Evolutionary conservation across 345 rosid species (phyloP), one percentile per base, ranked within the genome.

Genomic region (Eucalyptus coolabah): DNA sequence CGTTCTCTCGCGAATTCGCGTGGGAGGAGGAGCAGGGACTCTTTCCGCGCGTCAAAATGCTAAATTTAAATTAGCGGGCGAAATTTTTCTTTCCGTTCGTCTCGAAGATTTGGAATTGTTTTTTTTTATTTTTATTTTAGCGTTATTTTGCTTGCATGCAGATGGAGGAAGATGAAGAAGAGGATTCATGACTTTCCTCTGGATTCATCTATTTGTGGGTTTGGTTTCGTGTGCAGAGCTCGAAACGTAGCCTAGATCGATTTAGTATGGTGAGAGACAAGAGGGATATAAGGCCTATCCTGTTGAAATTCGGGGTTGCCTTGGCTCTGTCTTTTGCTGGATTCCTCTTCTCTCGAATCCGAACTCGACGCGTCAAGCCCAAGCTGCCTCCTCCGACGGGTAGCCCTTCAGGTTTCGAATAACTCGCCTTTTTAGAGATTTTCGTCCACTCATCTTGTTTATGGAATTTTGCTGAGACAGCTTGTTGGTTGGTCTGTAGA

Each of bases 281-380:
- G 44, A 90, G 90, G 88, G 95, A 93, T 86, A 54, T 98, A 60
- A 95, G 90, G 88, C 92, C 95, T n/a, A 28, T 95, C 82, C 88
- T 96, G 87, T 60, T 96, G 88, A 93, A 94, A 89, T 44, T 97
- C 87, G 99, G 99, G 87, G 94, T 95, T 51, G 99, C 95, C 56
- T 53, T 98, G 5, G 94, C 96, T 40, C 90, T 98, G 53, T 96
- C 98, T 85, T 89, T 95, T 50, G 98, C 97, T n/a, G 98, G 97
- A 44, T 91, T 97, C 89, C 88, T 97, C 88, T 93, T 87, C 92
- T 92, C 96, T 87, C 95, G 96, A 54, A 86, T 94, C 82, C 94
- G 92, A 89, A 86, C 65, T 40, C 91, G 90, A 86, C 92, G 92
- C 89, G 86, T 42, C 63, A 92, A 91, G 65, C 93, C 95, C 26